Conservation (phyloP, 2,329 filamentous ascomycete genomes). For the Plenodomus lindquistii region DNA sequence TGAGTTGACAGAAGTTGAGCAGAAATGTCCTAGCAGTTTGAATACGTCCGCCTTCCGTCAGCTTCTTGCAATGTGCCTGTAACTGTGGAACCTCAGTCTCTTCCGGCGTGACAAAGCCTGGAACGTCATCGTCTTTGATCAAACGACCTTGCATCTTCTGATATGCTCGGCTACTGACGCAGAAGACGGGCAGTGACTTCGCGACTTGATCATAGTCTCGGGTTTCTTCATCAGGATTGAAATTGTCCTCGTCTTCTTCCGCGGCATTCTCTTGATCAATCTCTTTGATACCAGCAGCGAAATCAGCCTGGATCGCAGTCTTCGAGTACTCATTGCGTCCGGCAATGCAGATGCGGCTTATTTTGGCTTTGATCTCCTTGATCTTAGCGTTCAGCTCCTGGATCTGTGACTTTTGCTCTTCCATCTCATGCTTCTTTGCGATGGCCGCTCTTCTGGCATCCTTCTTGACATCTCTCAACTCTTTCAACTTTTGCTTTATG, state of each 20-base stretch:
- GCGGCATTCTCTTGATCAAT: slow-evolving; percentile 60
- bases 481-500: slow-evolving; percentile 50
- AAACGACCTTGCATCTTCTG: slow-evolving; percentile 64
- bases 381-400: slow-evolving; percentile 33
- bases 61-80: slow-evolving; percentile 61
- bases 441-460: slow-evolving; percentile 38
- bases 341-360: slow-evolving; percentile 54
- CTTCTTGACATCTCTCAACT: slow-evolving; percentile 51
- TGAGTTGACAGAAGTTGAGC: slow-evolving; percentile 54
- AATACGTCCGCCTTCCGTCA: slow-evolving; percentile 57
- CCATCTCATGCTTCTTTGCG: slow-evolving; percentile 36
- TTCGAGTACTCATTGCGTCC: slow-evolving; percentile 62
- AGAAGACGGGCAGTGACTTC: slow-evolving; percentile 63
- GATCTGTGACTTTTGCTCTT: slow-evolving; percentile 34
- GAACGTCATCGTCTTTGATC: slow-evolving; percentile 55
- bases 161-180: slow-evolving; percentile 65
- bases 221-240: slow-evolving; percentile 58
- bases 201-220: slow-evolving; percentile 64
- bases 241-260: slow-evolving; percentile 59
- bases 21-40: slow-evolving; percentile 56
- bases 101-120: slow-evolving; percentile 56
- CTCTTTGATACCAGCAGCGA: slow-evolving; percentile 63
- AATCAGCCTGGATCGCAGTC: slow-evolving; percentile 60
- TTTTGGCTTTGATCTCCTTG: slow-evolving; percentile 37
- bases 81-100: slow-evolving; percentile 63